Base-by-base conservation (phyloP, 2,329 filamentous ascomycete genomes). In the Hypoxylon sp. region DNA sequence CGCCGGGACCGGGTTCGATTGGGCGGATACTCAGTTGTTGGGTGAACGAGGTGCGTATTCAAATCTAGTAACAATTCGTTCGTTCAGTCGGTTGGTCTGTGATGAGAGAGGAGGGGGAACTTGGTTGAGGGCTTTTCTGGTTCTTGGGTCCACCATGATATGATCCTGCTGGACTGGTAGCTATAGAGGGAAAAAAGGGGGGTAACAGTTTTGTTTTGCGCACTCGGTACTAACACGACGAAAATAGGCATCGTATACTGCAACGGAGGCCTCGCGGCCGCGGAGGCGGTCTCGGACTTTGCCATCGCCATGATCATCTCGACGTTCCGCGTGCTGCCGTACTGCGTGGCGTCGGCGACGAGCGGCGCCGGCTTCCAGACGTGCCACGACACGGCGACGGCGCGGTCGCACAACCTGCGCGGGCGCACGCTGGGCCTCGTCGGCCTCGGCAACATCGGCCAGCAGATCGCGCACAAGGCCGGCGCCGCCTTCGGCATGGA, bases 281-380 rank as follows among this genome's bases (percentile, higher is more conserved):
- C 85, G 5, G 88, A 91, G 63, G 83, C 87, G 3, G 87, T 90
- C 1, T 87, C 87, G 40, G 88, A 91, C 68, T 83, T 88, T 55
- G 83, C 86, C 12, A 75, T 89, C 29, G 85, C 84, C 63, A 79
- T 88, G 61, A 81, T 91, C 60, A 80, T 91, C 38, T 80, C 81
- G 6, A 84, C 82, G 9, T 91, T 90, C 73, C 84, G 88, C 41
- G 78, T 82, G 34, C 78, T 91, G 8, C 77, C 82, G 1, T 89
- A 86, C 81, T 86, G 80, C 55, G 78, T 82, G 40, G 65, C 75
- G 1, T 84, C 85, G 0, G 68, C 77, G 2, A 63, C 74, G 11
- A 51, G 67, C 8, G 50, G 69, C 2, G 45, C 59, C 0, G 23
- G 61, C 17, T 90, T 89, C 67, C 67, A 69, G 15, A 72, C 80